Evolutionary conservation across 306 rosid genomes (phyloP).

Genomic region (Malus fusca): DNA sequence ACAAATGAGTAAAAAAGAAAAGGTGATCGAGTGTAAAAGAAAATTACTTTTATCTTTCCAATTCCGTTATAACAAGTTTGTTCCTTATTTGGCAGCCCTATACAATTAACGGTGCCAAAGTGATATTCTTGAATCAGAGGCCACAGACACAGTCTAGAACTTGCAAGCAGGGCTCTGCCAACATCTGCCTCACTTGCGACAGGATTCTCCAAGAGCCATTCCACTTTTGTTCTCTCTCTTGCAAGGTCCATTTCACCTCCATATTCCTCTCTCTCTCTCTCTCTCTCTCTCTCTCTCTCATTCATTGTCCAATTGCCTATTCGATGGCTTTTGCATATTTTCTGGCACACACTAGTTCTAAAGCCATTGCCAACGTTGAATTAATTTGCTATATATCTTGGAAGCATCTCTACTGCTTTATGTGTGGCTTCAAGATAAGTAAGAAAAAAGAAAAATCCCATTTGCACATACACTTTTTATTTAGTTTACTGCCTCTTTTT

Average conservation of each 20-base stretch:
- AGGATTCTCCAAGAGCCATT: constrained; percentile 93
- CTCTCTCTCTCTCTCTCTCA: constrained; percentile 42
- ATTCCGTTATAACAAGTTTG: background rate
- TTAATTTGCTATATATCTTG: background rate
- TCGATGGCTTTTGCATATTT: background rate
- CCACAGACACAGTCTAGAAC: constrained; percentile 80
- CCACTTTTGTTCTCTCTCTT: constrained; percentile 85
- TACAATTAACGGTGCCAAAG: constrained; percentile 88
- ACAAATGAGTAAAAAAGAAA: background rate
- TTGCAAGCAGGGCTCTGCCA: constrained; percentile 59
- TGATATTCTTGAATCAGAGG: constrained; percentile 87
- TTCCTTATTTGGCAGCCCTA: constrained; percentile 57
- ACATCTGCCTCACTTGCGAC: constrained; percentile 79
- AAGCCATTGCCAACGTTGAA: background rate
- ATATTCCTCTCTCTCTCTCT: constrained; percentile 4
- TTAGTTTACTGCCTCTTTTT: background rate
- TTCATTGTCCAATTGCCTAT: background rate
- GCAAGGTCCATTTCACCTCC: constrained; percentile 59
- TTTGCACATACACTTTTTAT: background rate
- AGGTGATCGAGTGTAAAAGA: background rate
- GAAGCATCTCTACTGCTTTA: background rate
- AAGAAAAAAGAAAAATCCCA: background rate
- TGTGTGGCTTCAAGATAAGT: background rate
- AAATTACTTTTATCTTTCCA: background rate
- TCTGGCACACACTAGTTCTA: background rate